These are phyloP conservation scores for Guadua angustifolia DNA, from an alignment of 176 grass and related monocot genomes.

Conservation along the genomic window DNA sequence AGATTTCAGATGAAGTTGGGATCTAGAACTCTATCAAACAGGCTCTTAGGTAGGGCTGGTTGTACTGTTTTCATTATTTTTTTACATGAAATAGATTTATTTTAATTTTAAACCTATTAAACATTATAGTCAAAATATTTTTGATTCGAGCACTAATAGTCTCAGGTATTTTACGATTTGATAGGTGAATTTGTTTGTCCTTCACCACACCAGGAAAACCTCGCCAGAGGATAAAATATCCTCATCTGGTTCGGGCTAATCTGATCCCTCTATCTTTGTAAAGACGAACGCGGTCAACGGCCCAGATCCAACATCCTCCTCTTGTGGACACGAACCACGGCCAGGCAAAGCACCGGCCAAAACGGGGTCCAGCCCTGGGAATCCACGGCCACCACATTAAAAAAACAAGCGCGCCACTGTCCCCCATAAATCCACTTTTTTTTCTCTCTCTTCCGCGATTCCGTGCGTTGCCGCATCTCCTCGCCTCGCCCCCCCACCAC, in stretches of 20 bases:
- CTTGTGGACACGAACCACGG: not conserved
- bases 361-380: conserved; percentile 21
- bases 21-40: no score
- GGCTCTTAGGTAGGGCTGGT: no score
- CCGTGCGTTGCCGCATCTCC: not conserved
- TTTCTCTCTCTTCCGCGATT: not conserved
- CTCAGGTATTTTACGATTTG: no score
- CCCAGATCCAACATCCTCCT: not conserved
- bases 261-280: not conserved
- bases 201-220: no score
- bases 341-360: conserved; percentile 20
- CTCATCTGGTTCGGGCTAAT: not conserved
- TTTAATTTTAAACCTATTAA: no score
- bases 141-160: no score
- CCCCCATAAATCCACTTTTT: not conserved
- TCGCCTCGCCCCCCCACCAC: not conserved
- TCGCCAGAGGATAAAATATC: no score
- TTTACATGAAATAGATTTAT: no score
- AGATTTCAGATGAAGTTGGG: no score
- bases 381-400: conserved; percentile 44
- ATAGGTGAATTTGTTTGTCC: no score
- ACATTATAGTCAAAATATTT: no score
- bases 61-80: no score
- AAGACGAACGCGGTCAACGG: not conserved
- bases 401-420: conserved; percentile 27